Conservation (phyloP, 345 rosid genomes). For the Sisymbrium altissimum region DNA sequence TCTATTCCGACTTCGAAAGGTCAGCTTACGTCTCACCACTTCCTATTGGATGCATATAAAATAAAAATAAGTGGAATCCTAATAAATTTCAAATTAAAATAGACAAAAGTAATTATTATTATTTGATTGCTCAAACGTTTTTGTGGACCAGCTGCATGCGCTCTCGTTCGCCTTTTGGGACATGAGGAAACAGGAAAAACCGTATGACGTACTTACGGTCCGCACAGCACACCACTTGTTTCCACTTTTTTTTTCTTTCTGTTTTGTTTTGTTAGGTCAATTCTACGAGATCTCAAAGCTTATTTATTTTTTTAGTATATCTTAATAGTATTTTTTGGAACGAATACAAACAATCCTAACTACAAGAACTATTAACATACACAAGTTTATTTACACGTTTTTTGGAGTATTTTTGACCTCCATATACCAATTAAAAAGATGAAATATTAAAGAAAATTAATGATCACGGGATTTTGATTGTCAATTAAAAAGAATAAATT, state of each 20-base stretch:
- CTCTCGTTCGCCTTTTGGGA: conserved; percentile 12
- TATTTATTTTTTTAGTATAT: background rate
- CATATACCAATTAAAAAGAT: background rate
- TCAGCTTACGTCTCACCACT: conserved; percentile 33
- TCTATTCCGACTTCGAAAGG: conserved; percentile 35
- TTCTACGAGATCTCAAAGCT: background rate
- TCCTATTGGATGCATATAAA: background rate
- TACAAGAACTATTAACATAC: background rate
- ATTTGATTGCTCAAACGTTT: background rate
- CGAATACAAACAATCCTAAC: background rate
- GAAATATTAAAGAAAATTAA: background rate
- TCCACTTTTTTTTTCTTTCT: conserved; percentile 17
- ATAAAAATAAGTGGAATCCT: conserved; percentile 16
- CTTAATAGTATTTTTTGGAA: background rate
- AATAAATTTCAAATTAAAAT: background rate
- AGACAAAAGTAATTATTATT: background rate
- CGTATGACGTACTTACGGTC: conserved; percentile 32
- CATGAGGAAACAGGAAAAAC: conserved; percentile 27
- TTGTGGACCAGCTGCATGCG: conserved; percentile 31
- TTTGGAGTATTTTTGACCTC: background rate
- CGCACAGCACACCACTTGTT: conserved; percentile 24
- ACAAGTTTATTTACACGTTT: background rate
- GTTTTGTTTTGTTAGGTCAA: conserved; percentile 19
- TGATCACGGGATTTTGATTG: background rate
- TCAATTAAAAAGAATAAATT: background rate